phyloP scores from a whole-genome alignment of 768 basidiomycete species.

The Xerocomus spinulosus region DNA sequence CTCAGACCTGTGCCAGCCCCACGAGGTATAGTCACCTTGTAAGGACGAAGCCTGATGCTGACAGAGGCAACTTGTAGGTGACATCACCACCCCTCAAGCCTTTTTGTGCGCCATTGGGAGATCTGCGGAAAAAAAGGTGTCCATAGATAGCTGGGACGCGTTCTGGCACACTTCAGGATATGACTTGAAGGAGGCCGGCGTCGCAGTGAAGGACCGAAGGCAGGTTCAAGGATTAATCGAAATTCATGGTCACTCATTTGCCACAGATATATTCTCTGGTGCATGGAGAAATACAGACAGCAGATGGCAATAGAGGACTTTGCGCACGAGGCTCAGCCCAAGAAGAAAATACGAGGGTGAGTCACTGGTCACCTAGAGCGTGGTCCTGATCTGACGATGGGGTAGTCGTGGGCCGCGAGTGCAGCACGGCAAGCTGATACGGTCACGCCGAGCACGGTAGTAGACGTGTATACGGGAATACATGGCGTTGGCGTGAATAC shows the following conservation, averaged over 20 bases:
- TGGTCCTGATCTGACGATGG: background rate
- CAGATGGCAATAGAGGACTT: conserved; percentile 53
- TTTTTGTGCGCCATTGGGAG: conserved; percentile 78
- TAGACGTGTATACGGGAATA: conserved; percentile 14
- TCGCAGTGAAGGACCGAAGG: conserved; percentile 69
- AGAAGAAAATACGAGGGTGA: conserved; percentile 78
- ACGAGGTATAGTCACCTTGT: conserved; percentile 13
- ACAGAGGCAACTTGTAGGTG: conserved; percentile 32
- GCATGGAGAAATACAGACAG: conserved; percentile 72
- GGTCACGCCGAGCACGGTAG: conserved; percentile 48
- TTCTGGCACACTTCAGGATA: conserved; percentile 60
- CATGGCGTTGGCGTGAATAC: conserved; percentile 9
- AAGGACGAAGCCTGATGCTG: background rate
- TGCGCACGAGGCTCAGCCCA: conserved; percentile 61
- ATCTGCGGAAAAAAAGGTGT: conserved; percentile 57
- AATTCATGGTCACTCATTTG: conserved; percentile 5
- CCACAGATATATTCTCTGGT: conserved; percentile 77
- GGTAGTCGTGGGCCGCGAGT: conserved; percentile 69
- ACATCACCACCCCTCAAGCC: conserved; percentile 51
- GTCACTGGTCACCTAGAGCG: conserved; percentile 21
- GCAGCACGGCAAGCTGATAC: conserved; percentile 70
- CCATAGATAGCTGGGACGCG: conserved; percentile 63
- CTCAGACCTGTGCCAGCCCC: conserved; percentile 20
- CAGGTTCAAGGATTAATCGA: conserved; percentile 29
- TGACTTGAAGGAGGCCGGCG: conserved; percentile 59